These are phyloP conservation scores for Leccinum fuscescens DNA, from an alignment of 1,284 basidiomycete genomes.

Conservation along the genomic window DNA sequence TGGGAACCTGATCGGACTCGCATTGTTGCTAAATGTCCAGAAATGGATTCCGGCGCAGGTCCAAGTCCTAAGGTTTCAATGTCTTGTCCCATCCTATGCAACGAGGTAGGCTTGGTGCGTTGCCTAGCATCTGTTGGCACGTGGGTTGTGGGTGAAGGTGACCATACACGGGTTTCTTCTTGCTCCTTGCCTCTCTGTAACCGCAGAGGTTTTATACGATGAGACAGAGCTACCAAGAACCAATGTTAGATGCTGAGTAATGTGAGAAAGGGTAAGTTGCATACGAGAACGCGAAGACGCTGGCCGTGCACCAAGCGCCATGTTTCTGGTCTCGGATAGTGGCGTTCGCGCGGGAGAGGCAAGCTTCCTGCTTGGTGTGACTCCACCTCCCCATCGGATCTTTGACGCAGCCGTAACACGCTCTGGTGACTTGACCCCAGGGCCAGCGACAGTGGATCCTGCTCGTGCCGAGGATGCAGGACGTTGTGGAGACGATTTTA, in stretches of 20 bases:
- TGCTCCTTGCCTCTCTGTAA: slow-evolving; percentile 11
- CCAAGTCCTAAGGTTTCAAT: slow-evolving; percentile 17
- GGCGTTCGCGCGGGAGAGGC: slow-evolving; percentile 45
- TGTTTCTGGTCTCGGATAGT: slow-evolving; percentile 37
- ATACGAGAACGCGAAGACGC: slow-evolving; percentile 22
- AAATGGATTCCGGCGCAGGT: slow-evolving; percentile 31
- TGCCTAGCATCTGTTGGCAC: slow-evolving; percentile 9
- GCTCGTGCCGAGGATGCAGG: slow-evolving; percentile 7
- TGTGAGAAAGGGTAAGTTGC: slow-evolving; percentile 1
- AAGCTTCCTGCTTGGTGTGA: slow-evolving; percentile 32
- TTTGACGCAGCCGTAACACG: slow-evolving; percentile 18
- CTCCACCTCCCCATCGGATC: slow-evolving; percentile 19
- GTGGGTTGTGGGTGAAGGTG: slow-evolving; percentile 5
- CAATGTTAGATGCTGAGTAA: slow-evolving; percentile 3
- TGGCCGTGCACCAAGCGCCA: slow-evolving; percentile 23
- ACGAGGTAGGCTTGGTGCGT: slow-evolving; percentile 8
- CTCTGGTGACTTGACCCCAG: slow-evolving; percentile 22
- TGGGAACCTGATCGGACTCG: slow-evolving; percentile 22
- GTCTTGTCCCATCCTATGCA: slow-evolving; percentile 6
- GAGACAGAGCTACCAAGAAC: slow-evolving; percentile 17
- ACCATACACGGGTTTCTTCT: slow-evolving; percentile 8
- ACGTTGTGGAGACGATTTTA: slow-evolving; percentile 17
- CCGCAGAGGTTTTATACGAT: slow-evolving; percentile 15
- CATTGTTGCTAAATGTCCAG: slow-evolving; percentile 24
- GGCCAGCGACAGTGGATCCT: slow-evolving; percentile 1